phyloP scores from a whole-genome alignment of 129 eudicot genomes.

The Calendula officinalis region DNA sequence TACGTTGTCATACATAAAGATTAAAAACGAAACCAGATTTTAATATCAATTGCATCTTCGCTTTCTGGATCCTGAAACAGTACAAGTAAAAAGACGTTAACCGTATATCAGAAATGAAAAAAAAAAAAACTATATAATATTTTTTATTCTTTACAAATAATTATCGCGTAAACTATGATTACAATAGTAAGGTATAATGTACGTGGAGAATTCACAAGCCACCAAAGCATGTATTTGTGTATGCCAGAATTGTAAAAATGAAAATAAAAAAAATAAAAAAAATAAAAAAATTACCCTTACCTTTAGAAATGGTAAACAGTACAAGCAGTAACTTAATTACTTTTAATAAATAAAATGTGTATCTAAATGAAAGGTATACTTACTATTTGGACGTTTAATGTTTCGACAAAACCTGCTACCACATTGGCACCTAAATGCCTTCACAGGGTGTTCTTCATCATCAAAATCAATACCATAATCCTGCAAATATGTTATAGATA shows the following conservation, averaged over 20 bases:
- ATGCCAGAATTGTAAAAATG: too few species aligned
- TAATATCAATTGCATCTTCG: constrained; percentile 15
- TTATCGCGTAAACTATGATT: too few species aligned
- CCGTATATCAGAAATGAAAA: neutral
- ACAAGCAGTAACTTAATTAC: too few species aligned
- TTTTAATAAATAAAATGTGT: too few species aligned
- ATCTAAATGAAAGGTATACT: constrained; percentile 18
- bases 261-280: too few species aligned
- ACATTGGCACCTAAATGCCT: constrained; percentile 82
- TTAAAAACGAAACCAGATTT: neutral
- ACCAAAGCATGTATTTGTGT: too few species aligned
- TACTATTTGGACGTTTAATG: constrained; percentile 72
- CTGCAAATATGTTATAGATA: constrained; percentile 41
- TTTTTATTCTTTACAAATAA: too few species aligned
- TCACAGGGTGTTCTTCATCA: constrained; percentile 80
- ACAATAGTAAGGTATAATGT: neutral
- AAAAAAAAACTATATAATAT: too few species aligned
- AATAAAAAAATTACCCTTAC: too few species aligned
- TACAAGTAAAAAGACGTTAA: neutral
- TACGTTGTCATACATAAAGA: too few species aligned
- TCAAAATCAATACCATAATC: constrained; percentile 97
- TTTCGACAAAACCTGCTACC: constrained; percentile 90
- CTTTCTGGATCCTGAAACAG: constrained; percentile 20
- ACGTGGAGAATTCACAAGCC: too few species aligned
- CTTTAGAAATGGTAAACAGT: too few species aligned